Conservation (phyloP, 202 grass and related monocot species). For the Carex sylvatica region DNA sequence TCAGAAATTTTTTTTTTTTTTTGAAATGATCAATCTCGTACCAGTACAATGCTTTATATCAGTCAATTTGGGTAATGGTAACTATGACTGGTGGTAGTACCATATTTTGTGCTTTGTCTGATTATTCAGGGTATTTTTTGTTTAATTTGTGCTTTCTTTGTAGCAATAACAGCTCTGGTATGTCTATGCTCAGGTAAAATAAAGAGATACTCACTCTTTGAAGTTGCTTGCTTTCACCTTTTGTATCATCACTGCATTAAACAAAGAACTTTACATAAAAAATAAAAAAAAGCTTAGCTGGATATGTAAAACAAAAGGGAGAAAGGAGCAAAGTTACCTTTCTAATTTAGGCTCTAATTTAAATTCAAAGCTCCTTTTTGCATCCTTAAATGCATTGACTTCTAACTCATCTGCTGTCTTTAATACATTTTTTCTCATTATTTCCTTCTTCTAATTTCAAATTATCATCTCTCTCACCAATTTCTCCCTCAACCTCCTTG, state of each 20-base stretch:
- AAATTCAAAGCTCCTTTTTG: constrained; percentile 25
- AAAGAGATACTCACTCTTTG: constrained; percentile 15
- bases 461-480: constrained; percentile 6
- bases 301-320: background rate
- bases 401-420: background rate
- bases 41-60: too few species aligned
- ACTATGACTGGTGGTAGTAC: too few species aligned
- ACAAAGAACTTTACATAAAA: background rate
- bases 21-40: too few species aligned
- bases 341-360: constrained; percentile 18
- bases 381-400: background rate
- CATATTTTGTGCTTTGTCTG: too few species aligned
- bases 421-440: constrained; percentile 9
- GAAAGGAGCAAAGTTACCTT: constrained; percentile 31
- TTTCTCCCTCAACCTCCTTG: background rate
- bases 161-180: background rate
- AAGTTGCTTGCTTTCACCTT: constrained; percentile 32
- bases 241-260: background rate
- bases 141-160: too few species aligned
- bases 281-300: background rate
- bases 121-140: too few species aligned
- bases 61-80: too few species aligned
- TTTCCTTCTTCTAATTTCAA: constrained; percentile 12
- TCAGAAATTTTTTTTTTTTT: too few species aligned
- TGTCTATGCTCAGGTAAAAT: background rate